Percentiles rank a stretch among this genome's conserved stretches.
Evolutionary conservation across 2,329 filamentous ascomycete species (phyloP).

Genomic region (Aspergillus candidus): DNA sequence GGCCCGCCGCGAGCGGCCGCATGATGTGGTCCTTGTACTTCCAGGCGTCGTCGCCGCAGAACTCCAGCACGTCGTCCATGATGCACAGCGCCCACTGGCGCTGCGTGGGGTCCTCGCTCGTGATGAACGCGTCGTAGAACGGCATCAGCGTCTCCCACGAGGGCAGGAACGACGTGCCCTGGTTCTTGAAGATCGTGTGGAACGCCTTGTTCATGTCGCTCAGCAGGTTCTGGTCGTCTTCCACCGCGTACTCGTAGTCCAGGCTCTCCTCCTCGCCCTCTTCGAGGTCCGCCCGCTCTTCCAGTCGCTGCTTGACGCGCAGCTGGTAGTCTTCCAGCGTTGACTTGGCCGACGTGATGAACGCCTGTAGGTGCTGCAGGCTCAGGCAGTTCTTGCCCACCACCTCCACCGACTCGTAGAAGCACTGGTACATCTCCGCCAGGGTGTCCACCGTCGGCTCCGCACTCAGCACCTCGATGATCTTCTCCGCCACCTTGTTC

Average conservation of each 20-base stretch:
- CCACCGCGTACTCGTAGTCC: constrained; percentile 81
- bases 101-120: constrained; percentile 76
- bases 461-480: constrained; percentile 85
- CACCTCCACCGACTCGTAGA: constrained; percentile 96
- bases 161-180: constrained; percentile 74
- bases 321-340: constrained; percentile 89
- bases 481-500: constrained; percentile 77
- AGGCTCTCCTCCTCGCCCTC: constrained; percentile 88
- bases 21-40: constrained; percentile 81
- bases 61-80: constrained; percentile 95
- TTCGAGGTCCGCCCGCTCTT: constrained; percentile 75
- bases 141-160: constrained; percentile 80
- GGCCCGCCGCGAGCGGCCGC: constrained; percentile 77
- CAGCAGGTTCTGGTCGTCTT: constrained; percentile 92
- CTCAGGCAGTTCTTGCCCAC: constrained; percentile 79
- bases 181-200: constrained; percentile 98
- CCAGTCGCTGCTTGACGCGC: constrained; percentile 73
- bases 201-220: constrained; percentile 99
- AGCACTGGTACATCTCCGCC: constrained; percentile 99
- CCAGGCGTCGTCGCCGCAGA: constrained; percentile 84
- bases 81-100: constrained; percentile 99
- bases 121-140: constrained; percentile 81
- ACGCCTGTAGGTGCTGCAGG: constrained; percentile 71
- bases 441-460: constrained; percentile 95
- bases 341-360: constrained; percentile 78